A percentile compares a stretch with the other conserved stretches of the same genome.
phyloP scores from a whole-genome alignment of 139 green algal species.

The Chara braunii region DNA sequence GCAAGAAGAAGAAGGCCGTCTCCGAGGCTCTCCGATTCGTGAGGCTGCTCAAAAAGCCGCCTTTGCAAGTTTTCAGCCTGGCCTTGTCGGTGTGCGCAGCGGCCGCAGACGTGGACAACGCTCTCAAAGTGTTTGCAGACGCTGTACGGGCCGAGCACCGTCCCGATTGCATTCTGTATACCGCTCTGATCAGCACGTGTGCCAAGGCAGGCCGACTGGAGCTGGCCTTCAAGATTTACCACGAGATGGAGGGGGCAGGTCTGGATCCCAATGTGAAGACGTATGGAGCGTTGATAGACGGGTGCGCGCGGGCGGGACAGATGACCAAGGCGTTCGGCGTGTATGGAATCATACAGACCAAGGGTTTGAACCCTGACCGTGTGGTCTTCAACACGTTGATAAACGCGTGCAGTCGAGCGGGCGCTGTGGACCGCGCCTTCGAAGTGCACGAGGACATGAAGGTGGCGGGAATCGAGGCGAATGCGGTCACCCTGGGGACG shows the following conservation, averaged over 20 bases:
- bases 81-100: conserved; percentile 21
- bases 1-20: conserved; percentile 10
- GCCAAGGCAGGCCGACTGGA: conserved; percentile 19
- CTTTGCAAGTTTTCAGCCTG: conserved; percentile 7
- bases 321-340: conserved; percentile 34
- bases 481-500: conserved; percentile 18
- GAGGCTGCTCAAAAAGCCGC: neutral
- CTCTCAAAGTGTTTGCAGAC: neutral
- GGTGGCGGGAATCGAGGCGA: neutral
- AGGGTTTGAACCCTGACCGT: conserved; percentile 28
- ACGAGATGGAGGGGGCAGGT: conserved; percentile 36
- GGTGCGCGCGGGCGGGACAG: conserved; percentile 15
- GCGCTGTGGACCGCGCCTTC: conserved; percentile 28
- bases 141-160: conserved; percentile 5
- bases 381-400: conserved; percentile 39
- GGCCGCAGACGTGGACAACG: conserved; percentile 2
- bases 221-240: conserved; percentile 35
- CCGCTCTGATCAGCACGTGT: conserved; percentile 24
- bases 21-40: conserved; percentile 18
- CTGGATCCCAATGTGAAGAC: conserved; percentile 30
- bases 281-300: conserved; percentile 24
- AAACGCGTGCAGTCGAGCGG: conserved; percentile 18
- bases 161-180: conserved; percentile 29
- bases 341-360: conserved; percentile 30
- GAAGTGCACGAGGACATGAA: conserved; percentile 34